Conservation (phyloP, 441 rosid species). For the Erysimum cheiri region DNA sequence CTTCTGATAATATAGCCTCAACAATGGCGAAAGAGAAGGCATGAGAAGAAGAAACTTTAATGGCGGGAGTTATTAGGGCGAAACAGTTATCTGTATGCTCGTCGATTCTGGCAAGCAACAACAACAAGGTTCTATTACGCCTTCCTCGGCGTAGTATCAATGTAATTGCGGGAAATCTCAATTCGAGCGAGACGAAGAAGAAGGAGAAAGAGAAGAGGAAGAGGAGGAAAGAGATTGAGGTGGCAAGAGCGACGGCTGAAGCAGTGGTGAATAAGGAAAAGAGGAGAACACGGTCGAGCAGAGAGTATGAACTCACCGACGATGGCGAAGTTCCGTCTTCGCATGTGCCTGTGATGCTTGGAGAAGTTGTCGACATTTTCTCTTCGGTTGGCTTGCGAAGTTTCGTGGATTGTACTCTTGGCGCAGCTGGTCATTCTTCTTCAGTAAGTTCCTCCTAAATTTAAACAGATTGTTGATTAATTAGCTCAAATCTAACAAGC, state of each 20-base stretch:
- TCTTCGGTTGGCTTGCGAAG: conserved; percentile 56
- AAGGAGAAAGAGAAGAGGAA: conserved; percentile 43
- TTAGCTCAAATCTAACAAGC: conserved; percentile 19
- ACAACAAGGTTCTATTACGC: neutral
- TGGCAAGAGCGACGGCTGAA: conserved; percentile 33
- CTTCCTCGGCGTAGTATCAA: conserved; percentile 36
- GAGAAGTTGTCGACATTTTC: conserved; percentile 88
- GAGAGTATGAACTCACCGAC: conserved; percentile 53
- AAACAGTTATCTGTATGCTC: conserved; percentile 41
- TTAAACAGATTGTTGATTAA: conserved; percentile 13
- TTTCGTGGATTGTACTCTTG: conserved; percentile 91
- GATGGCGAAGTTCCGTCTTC: conserved; percentile 40
- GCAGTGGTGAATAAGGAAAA: conserved; percentile 56
- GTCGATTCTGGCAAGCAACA: conserved; percentile 24
- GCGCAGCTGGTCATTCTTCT: conserved; percentile 93
- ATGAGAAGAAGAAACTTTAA: conserved; percentile 39
- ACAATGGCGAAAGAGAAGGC: conserved; percentile 39
- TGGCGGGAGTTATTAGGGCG: conserved; percentile 43
- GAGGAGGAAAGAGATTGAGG: conserved; percentile 41
- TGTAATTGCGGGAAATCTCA: conserved; percentile 38
- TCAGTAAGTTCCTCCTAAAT: conserved; percentile 55
- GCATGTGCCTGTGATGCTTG: conserved; percentile 88
- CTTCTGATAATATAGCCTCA: neutral
- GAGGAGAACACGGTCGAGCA: conserved; percentile 83
- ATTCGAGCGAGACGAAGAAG: conserved; percentile 42